Percentiles rank a stretch among this genome's conserved stretches.
These are phyloP conservation scores for Hypoxylon sp. DNA, from an alignment of 2,329 filamentous ascomycete species.

Conservation along the genomic window DNA sequence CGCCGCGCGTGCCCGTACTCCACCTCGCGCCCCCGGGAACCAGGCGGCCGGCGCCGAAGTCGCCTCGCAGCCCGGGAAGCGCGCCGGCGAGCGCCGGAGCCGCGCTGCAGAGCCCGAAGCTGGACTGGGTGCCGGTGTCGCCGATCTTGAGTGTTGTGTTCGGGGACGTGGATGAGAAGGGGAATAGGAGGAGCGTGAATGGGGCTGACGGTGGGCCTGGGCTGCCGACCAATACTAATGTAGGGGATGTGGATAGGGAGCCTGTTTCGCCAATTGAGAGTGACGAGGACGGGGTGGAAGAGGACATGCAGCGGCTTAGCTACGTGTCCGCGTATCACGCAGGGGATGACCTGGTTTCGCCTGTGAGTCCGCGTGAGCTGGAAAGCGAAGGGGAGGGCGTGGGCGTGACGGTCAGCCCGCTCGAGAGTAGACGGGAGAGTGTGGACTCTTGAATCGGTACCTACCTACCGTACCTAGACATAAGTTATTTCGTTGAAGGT, in stretches of 20 bases:
- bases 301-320: conserved; percentile 36
- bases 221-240: not conserved
- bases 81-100: conserved; percentile 26
- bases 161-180: conserved; percentile 5
- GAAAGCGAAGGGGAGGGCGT: not conserved
- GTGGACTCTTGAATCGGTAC: conserved; percentile 18
- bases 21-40: conserved; percentile 31
- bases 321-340: conserved; percentile 32
- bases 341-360: conserved; percentile 39
- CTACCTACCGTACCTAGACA: not conserved
- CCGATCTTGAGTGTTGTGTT: conserved; percentile 45
- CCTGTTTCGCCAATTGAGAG: conserved; percentile 43
- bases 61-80: conserved; percentile 9
- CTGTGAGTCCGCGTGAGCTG: conserved; percentile 30
- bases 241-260: not conserved
- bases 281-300: conserved; percentile 29
- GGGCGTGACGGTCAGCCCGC: conserved; percentile 41
- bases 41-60: conserved; percentile 24
- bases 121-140: conserved; percentile 41
- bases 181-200: conserved; percentile 7
- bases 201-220: not conserved
- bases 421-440: conserved; percentile 41
- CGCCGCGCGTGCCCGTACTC: conserved; percentile 21
- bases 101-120: conserved; percentile 39
- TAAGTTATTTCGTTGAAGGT: not conserved